Evolutionary conservation across 805 yeast species (phyloP), one percentile per base, ranked within the genome.

Genomic region (Candida alai): DNA sequence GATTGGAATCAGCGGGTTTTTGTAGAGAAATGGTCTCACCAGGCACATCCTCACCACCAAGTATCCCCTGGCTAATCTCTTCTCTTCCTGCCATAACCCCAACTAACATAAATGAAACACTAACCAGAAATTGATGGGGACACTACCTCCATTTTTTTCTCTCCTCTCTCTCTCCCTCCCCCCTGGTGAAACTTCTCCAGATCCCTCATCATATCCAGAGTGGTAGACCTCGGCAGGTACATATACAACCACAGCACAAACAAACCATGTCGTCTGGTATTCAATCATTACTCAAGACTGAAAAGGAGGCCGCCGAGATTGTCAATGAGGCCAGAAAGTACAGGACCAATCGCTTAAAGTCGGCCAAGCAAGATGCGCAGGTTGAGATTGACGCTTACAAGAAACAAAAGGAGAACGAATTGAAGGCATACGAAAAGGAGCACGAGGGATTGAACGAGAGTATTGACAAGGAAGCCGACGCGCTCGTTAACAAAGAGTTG

Each of bases 281-380:
- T 52, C 84, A 80, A 68, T 77, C 84, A 45, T 73, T 80, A 39
- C 68, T 80, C 42, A 80, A 84, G 73, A 95, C 97, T 43, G 98
- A 93, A 69, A 87, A 84, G 65, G 90, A 86, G 52, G 97, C 98
- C n/a, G 97, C 95, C 50, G 89, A 81, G 49, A 84, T 89, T 44
- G 97, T 93, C 42, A 74, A 89, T 52, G 83, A 84, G 57, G 97
- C 98, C 16, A 85, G 97, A 72, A 74, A 80, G 50, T 87, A 82
- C 68, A 86, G 96, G 63, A 74, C 93, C 26, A 81, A 77, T 47
- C 84, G 88, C 46, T 74, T 93, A 58, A 93, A 90, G 76, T 89
- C 93, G 30, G 96, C 97, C 34, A 90, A 88, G 69, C 67, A 81
- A 16, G 97, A 93, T 59, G 98, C 98, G 23, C 83, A 87, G 44